Conservation (phyloP, 2,329 filamentous ascomycete genomes). For the Pestalotiopsis sp. region DNA sequence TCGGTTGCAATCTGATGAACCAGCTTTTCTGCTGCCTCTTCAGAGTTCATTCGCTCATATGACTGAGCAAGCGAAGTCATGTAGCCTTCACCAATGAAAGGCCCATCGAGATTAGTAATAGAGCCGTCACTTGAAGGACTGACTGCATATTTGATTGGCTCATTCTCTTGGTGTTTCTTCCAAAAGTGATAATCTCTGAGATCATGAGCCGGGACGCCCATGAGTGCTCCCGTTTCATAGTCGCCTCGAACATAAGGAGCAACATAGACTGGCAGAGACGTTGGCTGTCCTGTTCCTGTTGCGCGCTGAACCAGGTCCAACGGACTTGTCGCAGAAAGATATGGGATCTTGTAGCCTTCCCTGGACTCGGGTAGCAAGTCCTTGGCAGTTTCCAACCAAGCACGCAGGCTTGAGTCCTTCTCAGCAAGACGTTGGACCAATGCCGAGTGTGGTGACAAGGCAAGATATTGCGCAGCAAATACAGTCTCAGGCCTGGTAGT, state of each 20-base stretch:
- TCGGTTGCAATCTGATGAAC: conserved; percentile 54
- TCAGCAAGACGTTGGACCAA: conserved; percentile 65
- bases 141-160: conserved; percentile 67
- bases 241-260: conserved; percentile 85
- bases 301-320: conserved; percentile 44
- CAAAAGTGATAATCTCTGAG: conserved; percentile 79
- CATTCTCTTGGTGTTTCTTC: conserved; percentile 65
- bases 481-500: conserved; percentile 86
- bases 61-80: conserved; percentile 68
- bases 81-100: conserved; percentile 67
- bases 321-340: conserved; percentile 38
- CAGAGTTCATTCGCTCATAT: conserved; percentile 66
- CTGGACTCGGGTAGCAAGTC: conserved; percentile 58
- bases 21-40: conserved; percentile 63
- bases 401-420: conserved; percentile 61
- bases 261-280: conserved; percentile 72
- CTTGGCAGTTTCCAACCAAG: conserved; percentile 68
- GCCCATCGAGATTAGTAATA: conserved; percentile 45
- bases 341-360: conserved; percentile 68
- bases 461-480: conserved; percentile 85
- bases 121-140: conserved; percentile 51
- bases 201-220: conserved; percentile 91
- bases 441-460: conserved; percentile 74
- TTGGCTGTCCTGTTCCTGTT: not conserved
- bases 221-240: conserved; percentile 85